Evolutionary conservation across 2,329 filamentous ascomycete species (phyloP).

Genomic region (Fusarium sambucinum): DNA sequence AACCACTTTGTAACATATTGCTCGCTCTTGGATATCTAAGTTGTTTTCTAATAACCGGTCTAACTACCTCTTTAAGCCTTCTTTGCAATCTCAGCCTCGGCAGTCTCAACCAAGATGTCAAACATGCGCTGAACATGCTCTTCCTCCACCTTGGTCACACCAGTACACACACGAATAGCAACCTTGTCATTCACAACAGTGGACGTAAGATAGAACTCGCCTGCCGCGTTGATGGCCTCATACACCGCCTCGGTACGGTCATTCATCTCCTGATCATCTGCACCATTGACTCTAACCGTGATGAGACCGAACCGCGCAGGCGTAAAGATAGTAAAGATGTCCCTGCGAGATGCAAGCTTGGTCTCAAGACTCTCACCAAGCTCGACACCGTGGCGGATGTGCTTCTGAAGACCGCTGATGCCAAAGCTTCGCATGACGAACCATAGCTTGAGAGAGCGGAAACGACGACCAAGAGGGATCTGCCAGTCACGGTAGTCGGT

Average conservation of each 20-base stretch:
- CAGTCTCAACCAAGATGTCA: conserved; percentile 74
- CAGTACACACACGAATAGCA: conserved; percentile 85
- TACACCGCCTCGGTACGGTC: conserved; percentile 79
- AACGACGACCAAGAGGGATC: conserved; percentile 89
- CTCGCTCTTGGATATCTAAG: conserved; percentile 3
- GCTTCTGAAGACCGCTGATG: conserved; percentile 77
- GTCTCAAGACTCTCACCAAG: conserved; percentile 78
- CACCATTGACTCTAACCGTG: conserved; percentile 72
- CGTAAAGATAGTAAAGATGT: conserved; percentile 82
- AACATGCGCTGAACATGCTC: conserved; percentile 81
- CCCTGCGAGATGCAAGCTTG: conserved; percentile 68
- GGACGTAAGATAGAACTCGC: conserved; percentile 86
- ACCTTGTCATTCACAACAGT: conserved; percentile 79
- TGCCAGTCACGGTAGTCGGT: conserved; percentile 98
- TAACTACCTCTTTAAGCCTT: conserved; percentile 3
- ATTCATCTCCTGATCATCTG: conserved; percentile 68
- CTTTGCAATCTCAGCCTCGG: conserved; percentile 57
- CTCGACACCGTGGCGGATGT: conserved; percentile 76
- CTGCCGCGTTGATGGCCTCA: conserved; percentile 77
- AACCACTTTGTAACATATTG: neutral
- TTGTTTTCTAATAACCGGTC: neutral
- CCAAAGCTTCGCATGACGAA: conserved; percentile 91
- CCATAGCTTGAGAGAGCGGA: conserved; percentile 93
- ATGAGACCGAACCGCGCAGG: conserved; percentile 82
- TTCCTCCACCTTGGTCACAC: conserved; percentile 73